Conservation (phyloP, 1,139 yeast genomes). For the Suhomyces wounanorum region DNA sequence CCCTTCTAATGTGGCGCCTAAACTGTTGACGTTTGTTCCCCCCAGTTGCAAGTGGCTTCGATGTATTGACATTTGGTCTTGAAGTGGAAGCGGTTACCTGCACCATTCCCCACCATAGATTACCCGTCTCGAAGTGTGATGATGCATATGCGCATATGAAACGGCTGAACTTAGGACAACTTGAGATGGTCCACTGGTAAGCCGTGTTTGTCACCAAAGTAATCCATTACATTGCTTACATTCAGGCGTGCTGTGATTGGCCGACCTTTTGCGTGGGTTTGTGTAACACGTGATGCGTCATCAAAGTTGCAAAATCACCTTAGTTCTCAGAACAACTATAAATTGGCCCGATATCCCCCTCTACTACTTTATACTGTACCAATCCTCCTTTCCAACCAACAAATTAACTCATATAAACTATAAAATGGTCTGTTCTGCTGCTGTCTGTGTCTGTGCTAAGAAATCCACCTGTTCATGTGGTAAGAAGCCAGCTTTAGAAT, state of each 20-base stretch:
- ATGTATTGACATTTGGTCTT: too few species aligned
- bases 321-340: constrained; percentile 1
- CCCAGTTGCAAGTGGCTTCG: too few species aligned
- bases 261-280: neutral
- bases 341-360: constrained; percentile 4
- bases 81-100: too few species aligned
- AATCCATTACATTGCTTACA: constrained; percentile 9
- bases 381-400: neutral
- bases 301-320: constrained; percentile 8
- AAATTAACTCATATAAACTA: neutral
- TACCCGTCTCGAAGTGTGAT: too few species aligned
- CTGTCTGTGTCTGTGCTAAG: constrained; percentile 50
- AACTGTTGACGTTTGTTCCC: too few species aligned
- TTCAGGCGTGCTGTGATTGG: constrained; percentile 12
- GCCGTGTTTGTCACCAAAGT: neutral
- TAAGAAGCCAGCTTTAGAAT: constrained; percentile 47
- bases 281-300: constrained; percentile 6
- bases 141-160: neutral
- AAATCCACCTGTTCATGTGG: constrained; percentile 56
- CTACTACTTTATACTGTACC: neutral
- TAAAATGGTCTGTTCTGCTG: constrained; percentile 46
- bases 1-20: too few species aligned
- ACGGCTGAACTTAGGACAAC: neutral
- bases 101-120: too few species aligned
- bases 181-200: neutral